A percentile compares a stretch with the other conserved stretches of the same genome.
Conservation (phyloP, 139 green algal species). For the Bryopsis sp. region DNA sequence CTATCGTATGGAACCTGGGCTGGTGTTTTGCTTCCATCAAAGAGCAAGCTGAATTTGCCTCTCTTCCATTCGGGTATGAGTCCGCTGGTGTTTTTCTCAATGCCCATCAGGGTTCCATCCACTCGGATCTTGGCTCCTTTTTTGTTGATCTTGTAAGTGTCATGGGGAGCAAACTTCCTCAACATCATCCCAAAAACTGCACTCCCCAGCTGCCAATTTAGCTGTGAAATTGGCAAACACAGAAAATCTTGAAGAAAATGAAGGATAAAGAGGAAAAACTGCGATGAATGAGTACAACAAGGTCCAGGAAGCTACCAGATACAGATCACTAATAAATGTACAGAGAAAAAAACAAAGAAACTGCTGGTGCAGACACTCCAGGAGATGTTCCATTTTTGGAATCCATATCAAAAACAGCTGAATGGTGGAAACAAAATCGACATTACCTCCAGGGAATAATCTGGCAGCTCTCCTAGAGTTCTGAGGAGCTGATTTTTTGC, state of each 20-base stretch:
- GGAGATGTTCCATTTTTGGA: too few species aligned
- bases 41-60: conserved; percentile 64
- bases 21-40: conserved; percentile 38
- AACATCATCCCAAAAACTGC: conserved; percentile 61
- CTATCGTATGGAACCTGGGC: too few species aligned
- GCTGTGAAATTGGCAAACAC: conserved; percentile 26
- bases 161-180: conserved; percentile 55
- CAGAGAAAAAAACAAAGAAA: neutral
- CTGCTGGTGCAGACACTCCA: neutral
- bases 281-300: neutral
- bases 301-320: neutral
- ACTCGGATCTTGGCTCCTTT: conserved; percentile 46
- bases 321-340: neutral
- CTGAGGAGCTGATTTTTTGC: conserved; percentile 42
- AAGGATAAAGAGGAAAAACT: neutral
- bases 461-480: conserved; percentile 37
- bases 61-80: conserved; percentile 67
- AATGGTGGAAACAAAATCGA: neutral
- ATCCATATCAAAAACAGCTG: neutral
- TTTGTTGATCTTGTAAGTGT: conserved; percentile 70
- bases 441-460: conserved; percentile 57
- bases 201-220: conserved; percentile 64
- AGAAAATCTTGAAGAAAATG: neutral
- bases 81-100: conserved; percentile 32
- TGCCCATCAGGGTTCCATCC: conserved; percentile 63